phyloP scores from a whole-genome alignment of 1,284 basidiomycete genomes.

The Austroboletus niveus region DNA sequence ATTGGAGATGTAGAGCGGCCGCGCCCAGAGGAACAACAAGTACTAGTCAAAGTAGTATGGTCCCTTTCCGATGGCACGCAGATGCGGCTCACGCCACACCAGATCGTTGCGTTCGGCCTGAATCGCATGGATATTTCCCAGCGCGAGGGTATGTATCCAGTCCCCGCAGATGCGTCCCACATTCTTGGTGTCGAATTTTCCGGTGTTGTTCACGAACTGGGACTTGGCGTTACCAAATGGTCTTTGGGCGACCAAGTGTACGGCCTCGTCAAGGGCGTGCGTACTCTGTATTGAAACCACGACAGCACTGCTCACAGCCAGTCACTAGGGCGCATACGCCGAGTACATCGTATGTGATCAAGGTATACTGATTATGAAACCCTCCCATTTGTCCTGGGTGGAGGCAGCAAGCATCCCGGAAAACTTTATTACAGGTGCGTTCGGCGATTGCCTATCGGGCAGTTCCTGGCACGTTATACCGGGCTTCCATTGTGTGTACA shows the following conservation, averaged over 20 bases:
- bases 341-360: slow-evolving; percentile 78
- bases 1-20: slow-evolving; percentile 74
- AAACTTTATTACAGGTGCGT: slow-evolving; percentile 78
- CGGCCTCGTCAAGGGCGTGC: slow-evolving; percentile 71
- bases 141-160: slow-evolving; percentile 74
- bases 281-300: slow-evolving; percentile 19
- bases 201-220: slow-evolving; percentile 65
- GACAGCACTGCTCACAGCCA: slow-evolving; percentile 8
- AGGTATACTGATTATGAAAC: slow-evolving; percentile 76
- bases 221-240: slow-evolving; percentile 55
- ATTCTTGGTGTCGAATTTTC: slow-evolving; percentile 94
- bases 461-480: slow-evolving; percentile 7
- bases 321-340: slow-evolving; percentile 81
- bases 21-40: slow-evolving; percentile 51
- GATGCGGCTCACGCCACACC: neutral
- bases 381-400: slow-evolving; percentile 71
- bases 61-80: neutral
- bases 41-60: slow-evolving; percentile 69
- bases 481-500: slow-evolving; percentile 26
- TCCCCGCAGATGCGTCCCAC: slow-evolving; percentile 72
- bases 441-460: slow-evolving; percentile 9
- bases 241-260: slow-evolving; percentile 83
- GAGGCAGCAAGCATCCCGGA: slow-evolving; percentile 86
- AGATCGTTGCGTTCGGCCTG: slow-evolving; percentile 81
- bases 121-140: slow-evolving; percentile 89